Evolutionary conservation across 148 eudicot genomes (phyloP), one percentile per base, ranked within the genome.

Genomic region (Chenopodium album): DNA sequence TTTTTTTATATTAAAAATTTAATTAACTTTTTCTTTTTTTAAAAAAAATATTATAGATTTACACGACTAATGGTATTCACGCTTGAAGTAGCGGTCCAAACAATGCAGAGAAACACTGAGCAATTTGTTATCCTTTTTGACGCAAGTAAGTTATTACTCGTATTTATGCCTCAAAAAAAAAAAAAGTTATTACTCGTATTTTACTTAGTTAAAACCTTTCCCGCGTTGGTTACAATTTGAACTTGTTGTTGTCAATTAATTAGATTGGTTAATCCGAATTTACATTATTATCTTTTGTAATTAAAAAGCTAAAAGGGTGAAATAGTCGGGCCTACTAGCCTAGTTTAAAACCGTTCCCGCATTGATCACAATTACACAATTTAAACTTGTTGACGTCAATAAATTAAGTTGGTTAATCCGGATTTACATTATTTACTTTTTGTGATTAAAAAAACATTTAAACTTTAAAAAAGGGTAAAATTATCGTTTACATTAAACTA

Each of bases 81-180:
- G 22, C 84, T 96, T 19, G 99, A 96, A 86, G 99, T 94, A 78
- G 99, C 99, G 1, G 87, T 91, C n/a, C 99, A 96, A 89, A 92
- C 91, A 67, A 92, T 96, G 99, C 86, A 93, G 2, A 91, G 80
- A 87, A 88, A 87, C 80, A 90, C 88, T 16, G 94, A 92, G 7
- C 94, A 96, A 75, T 90, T 96, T 76, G 94, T 94, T 70, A 78
- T 96, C 76, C 91, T 96, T 54, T 90, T 96, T 81, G 99, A 96
- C 62, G 98, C 98, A 6, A 96, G 99, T 96, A 89, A 92, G 98
- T 86, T 28, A 66, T 59, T 66, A 44, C 62, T 16, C 7, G 56
- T 48, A 80, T 26, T 26, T 26, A 26, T 26, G 26, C 26, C 26
- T 26, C 26, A 26, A 26, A 26, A 26, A 26, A 26, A 26, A 26